Evolutionary conservation across 768 basidiomycete genomes (phyloP), one percentile per base, ranked within the genome.

Genomic region (Rhodocollybia butyracea): DNA sequence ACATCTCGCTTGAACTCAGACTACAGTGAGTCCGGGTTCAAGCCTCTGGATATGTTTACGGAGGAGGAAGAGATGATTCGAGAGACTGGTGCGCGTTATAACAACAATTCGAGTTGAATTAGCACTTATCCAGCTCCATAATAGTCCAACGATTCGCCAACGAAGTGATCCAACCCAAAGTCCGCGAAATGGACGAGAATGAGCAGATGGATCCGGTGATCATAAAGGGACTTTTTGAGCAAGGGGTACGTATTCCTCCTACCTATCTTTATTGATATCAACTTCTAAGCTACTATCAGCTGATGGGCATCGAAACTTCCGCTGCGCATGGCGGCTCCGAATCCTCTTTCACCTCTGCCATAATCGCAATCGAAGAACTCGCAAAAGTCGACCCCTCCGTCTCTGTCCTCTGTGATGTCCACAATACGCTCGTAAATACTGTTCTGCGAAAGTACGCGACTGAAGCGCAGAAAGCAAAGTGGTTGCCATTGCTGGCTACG

Each of bases 381-480:
- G 96, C 97, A 31, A 94, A 91, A 65, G 78, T 98, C 34, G 97
- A 99, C 68, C 93, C 97, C 0, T 91, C 91, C 3, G 96, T 99
- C 15, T 97, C 95, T 3, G 97, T 98, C 26, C 73, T 96, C 69
- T 95, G 92, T 61, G 97, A 99, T 66, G 97, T 99, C 3, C 97
- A 99, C 79, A 98, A 98, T 69, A 99, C 97, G 12, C 85, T 99
- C 36, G 92, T 98, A 60, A 96, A 98, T 74, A 97, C 96, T 32
- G 87, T 98, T 61, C 70, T 98, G 62, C 84, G 96, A 56, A 84
- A 84, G 62, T 89, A 97, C 64, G 96, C 86, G 1, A 88, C 83
- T 6, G 78, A 89, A 59, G 89, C 86, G 63, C 89, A 98, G 65
- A 82, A 94, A 68, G 86, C 88, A 55, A 89, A 88, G 62, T 99